phyloP scores from a whole-genome alignment of 1,284 basidiomycete genomes.

The Schizopora paradoxa region DNA sequence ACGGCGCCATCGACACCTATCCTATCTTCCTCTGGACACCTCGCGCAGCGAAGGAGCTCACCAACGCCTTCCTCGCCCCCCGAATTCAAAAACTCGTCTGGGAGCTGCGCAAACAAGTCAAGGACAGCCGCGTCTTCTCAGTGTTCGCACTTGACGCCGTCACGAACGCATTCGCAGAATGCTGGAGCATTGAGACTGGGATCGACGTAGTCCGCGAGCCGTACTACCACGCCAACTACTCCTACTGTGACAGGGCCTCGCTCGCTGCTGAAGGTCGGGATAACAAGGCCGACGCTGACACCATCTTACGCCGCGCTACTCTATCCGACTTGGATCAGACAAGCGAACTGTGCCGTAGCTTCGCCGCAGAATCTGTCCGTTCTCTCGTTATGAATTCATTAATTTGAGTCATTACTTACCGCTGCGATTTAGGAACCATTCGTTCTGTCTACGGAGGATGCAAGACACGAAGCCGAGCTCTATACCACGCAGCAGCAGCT shows the following conservation, averaged over 20 bases:
- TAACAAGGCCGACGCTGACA: too few relatives aligned
- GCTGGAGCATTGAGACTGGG: conserved; percentile 43
- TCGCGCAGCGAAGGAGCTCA: conserved; percentile 29
- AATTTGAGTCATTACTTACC: conserved; percentile 6
- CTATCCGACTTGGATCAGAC: conserved; percentile 37
- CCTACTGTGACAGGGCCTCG: conserved; percentile 44
- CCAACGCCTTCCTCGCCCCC: conserved; percentile 29
- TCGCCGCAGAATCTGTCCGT: conserved; percentile 54
- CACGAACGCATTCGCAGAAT: conserved; percentile 39
- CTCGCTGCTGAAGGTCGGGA: conserved; percentile 43
- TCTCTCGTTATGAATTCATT: conserved; percentile 1
- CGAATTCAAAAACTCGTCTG: conserved; percentile 32
- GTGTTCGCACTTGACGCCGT: conserved; percentile 54
- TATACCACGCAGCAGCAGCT: conserved; percentile 44
- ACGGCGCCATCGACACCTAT: conserved; percentile 22
- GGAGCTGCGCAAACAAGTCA: conserved; percentile 17
- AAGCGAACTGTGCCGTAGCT: conserved; percentile 46
- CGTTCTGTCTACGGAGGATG: conserved; percentile 35
- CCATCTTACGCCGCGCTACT: conserved; percentile 33
- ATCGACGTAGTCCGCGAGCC: conserved; percentile 34
- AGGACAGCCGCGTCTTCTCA: conserved; percentile 67
- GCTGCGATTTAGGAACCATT: conserved; percentile 46
- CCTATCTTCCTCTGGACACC: conserved; percentile 51
- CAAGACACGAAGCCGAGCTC: conserved; percentile 44
- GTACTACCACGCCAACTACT: conserved; percentile 60